Evolutionary conservation across 768 basidiomycete genomes (phyloP).

Genomic region (Trametes cubensis): DNA sequence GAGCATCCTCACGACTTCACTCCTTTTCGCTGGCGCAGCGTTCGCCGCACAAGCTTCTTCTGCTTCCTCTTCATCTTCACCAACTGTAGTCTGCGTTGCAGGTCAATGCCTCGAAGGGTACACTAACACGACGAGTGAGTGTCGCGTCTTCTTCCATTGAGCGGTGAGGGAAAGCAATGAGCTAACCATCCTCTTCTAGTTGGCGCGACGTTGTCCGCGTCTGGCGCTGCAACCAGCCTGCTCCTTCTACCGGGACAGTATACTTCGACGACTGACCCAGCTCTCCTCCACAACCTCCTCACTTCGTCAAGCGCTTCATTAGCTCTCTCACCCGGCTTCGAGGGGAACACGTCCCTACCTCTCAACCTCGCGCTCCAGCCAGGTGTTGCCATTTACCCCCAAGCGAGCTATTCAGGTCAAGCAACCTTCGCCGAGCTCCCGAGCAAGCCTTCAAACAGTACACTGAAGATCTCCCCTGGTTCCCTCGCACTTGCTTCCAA

Average conservation of each 20-base stretch:
- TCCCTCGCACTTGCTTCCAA: conserved; percentile 73
- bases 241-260: conserved; percentile 81
- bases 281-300: conserved; percentile 67
- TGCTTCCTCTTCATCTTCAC: conserved; percentile 34
- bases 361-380: conserved; percentile 66
- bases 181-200: conserved; percentile 46
- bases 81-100: conserved; percentile 78
- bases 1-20: conserved; percentile 40
- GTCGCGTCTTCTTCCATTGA: conserved; percentile 21
- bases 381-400: conserved; percentile 67
- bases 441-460: conserved; percentile 38
- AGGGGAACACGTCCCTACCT: conserved; percentile 61
- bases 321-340: conserved; percentile 65
- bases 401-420: conserved; percentile 66
- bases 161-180: neutral
- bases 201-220: conserved; percentile 64
- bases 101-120: conserved; percentile 85
- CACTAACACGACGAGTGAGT: conserved; percentile 72
- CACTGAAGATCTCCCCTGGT: conserved; percentile 44
- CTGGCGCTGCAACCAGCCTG: conserved; percentile 53
- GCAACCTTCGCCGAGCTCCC: conserved; percentile 62
- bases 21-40: conserved; percentile 38
- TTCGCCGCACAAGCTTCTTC: conserved; percentile 44
- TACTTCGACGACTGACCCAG: conserved; percentile 67
- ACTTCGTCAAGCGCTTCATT: conserved; percentile 66